These are phyloP conservation scores for Ceratocystiopsis sp. DNA, from an alignment of 2,329 filamentous ascomycete genomes.

Conservation along the genomic window DNA sequence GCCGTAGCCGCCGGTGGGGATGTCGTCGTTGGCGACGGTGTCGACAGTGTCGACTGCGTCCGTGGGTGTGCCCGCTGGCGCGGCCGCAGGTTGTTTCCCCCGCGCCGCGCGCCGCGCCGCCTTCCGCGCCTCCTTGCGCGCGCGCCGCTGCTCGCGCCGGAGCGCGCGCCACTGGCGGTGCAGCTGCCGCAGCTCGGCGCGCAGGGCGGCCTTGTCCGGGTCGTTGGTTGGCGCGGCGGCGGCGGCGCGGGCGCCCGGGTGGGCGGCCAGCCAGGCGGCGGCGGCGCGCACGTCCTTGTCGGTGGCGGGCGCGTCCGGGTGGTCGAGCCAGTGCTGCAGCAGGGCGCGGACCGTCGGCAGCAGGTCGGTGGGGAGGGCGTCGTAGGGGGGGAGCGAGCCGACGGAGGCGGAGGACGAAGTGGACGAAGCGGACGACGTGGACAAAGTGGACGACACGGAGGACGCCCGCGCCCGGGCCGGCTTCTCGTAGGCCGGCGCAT, in stretches of 20 bases:
- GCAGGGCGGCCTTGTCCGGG: constrained; percentile 22
- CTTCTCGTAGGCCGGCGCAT: constrained; percentile 7
- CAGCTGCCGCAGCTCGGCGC: constrained; percentile 27
- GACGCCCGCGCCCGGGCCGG: constrained; percentile 15
- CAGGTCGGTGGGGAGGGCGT: constrained; percentile 30
- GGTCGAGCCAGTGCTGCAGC: constrained; percentile 30
- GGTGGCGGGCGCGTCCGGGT: constrained; percentile 31
- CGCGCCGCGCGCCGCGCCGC: too few species aligned
- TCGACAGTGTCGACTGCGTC: too few species aligned
- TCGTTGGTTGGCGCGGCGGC: background rate
- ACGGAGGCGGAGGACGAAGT: constrained; percentile 24
- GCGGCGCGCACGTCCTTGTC: constrained; percentile 25
- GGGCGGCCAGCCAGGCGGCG: constrained; percentile 5
- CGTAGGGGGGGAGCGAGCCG: constrained; percentile 36
- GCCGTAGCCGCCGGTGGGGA: too few species aligned
- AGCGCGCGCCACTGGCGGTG: constrained; percentile 25
- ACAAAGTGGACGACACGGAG: constrained; percentile 20
- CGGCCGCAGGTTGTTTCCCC: too few species aligned
- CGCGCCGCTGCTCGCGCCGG: constrained; percentile 19
- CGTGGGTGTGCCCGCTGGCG: too few species aligned
- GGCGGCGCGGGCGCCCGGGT: background rate
- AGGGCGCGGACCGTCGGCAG: constrained; percentile 27
- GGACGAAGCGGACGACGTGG: constrained; percentile 18
- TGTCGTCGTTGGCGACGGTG: too few species aligned
- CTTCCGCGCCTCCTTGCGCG: constrained; percentile 9